Evolutionary conservation across 441 rosid genomes (phyloP).

Genomic region (Mallotus japonicus): DNA sequence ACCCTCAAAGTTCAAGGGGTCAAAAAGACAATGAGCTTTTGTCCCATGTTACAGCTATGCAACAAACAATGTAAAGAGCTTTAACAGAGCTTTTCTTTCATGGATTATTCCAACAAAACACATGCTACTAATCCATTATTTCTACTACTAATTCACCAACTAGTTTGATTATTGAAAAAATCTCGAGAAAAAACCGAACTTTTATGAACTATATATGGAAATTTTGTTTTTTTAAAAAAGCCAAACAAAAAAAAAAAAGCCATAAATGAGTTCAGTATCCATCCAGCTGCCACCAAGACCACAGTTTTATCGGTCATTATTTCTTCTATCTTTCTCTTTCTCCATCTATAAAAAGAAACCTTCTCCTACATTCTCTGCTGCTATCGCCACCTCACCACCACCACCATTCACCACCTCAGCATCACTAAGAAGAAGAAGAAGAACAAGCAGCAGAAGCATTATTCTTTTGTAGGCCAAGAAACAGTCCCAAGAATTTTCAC

Average conservation of each 20-base stretch:
- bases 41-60: too few relatives aligned
- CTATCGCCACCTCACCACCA: conserved; percentile 4
- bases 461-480: neutral
- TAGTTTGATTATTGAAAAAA: too few relatives aligned
- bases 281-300: conserved; percentile 19
- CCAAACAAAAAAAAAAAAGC: neutral
- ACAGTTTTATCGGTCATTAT: neutral
- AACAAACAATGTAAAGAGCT: too few relatives aligned
- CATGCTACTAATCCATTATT: too few relatives aligned
- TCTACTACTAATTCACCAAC: too few relatives aligned
- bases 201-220: too few relatives aligned
- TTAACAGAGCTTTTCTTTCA: too few relatives aligned
- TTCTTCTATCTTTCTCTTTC: neutral
- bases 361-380: neutral
- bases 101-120: too few relatives aligned
- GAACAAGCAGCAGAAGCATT: neutral
- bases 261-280: conserved; percentile 5
- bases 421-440: neutral
- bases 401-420: neutral
- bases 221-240: too few relatives aligned
- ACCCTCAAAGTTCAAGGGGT: too few relatives aligned
- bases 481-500: neutral
- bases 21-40: too few relatives aligned
- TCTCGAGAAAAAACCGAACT: too few relatives aligned
- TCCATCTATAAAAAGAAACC: neutral